These are phyloP conservation scores for Yarrowia sp. DNA, from an alignment of 805 yeast genomes.

Conservation along the genomic window DNA sequence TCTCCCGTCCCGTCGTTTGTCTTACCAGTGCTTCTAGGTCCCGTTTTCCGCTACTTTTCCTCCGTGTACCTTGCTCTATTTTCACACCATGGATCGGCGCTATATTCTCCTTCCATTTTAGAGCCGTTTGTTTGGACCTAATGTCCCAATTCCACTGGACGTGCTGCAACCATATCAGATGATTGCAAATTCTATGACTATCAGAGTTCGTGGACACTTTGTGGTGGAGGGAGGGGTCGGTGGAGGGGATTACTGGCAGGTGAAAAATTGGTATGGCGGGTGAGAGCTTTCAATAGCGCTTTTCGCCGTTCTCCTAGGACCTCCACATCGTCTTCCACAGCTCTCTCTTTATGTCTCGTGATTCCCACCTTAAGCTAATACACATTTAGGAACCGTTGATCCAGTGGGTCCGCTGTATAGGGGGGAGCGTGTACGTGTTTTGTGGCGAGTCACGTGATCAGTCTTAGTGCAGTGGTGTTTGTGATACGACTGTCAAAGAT, in stretches of 20 bases:
- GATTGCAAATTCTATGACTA: conserved; percentile 6
- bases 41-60: too few relatives aligned
- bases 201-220: conserved; percentile 2
- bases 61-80: not conserved
- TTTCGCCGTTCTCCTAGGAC: not conserved
- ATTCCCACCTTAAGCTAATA: not conserved
- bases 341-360: conserved; percentile 10
- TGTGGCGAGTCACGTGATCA: not conserved
- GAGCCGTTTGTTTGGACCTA: conserved; percentile 12
- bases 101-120: not conserved
- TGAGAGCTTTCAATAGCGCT: not conserved
- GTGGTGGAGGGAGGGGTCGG: not conserved
- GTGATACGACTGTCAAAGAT: too few relatives aligned
- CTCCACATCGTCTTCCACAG: not conserved
- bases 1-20: too few relatives aligned
- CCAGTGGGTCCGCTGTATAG: not conserved
- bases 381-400: conserved; percentile 20
- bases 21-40: too few relatives aligned
- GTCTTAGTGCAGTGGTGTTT: not conserved
- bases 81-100: conserved; percentile 4
- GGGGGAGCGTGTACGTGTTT: not conserved
- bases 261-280: not conserved
- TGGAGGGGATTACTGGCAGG: not conserved
- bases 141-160: conserved; percentile 9
- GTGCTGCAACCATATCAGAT: conserved; percentile 31